A percentile compares a stretch with the other conserved stretches of the same genome.
These are phyloP conservation scores for Neurospora hispaniola DNA, from an alignment of 495 filamentous ascomycete species.

Conservation along the genomic window DNA sequence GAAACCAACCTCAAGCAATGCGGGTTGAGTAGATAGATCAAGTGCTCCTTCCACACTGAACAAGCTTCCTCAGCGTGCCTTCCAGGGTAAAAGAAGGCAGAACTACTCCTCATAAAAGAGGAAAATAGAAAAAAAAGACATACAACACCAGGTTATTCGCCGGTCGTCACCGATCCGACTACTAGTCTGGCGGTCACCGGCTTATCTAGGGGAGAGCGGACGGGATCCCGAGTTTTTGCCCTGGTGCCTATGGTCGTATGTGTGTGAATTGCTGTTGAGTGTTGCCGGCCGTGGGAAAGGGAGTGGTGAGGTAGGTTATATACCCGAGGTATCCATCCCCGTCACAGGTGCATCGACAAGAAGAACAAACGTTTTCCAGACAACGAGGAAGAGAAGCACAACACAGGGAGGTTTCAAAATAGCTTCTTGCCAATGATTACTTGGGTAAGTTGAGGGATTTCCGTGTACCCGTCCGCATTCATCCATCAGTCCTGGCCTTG, in stretches of 20 bases:
- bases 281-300: background rate
- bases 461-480: background rate
- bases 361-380: background rate
- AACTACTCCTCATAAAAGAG: background rate
- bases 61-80: background rate
- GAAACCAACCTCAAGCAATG: no score
- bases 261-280: background rate
- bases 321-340: background rate
- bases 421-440: background rate
- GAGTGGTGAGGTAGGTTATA: background rate
- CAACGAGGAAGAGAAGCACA: background rate
- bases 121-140: background rate
- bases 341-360: background rate
- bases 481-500: background rate
- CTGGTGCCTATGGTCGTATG: background rate
- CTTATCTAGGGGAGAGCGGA: constrained; percentile 40
- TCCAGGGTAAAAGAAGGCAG: background rate
- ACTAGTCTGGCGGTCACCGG: constrained; percentile 27
- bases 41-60: background rate
- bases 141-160: constrained; percentile 17
- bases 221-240: constrained; percentile 31
- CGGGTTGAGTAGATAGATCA: no score
- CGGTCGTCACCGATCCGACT: constrained; percentile 34
- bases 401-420: background rate
- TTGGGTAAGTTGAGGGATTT: background rate